These are phyloP conservation scores for Citrullus colocynthis DNA, from an alignment of 306 rosid species.

Conservation along the genomic window DNA sequence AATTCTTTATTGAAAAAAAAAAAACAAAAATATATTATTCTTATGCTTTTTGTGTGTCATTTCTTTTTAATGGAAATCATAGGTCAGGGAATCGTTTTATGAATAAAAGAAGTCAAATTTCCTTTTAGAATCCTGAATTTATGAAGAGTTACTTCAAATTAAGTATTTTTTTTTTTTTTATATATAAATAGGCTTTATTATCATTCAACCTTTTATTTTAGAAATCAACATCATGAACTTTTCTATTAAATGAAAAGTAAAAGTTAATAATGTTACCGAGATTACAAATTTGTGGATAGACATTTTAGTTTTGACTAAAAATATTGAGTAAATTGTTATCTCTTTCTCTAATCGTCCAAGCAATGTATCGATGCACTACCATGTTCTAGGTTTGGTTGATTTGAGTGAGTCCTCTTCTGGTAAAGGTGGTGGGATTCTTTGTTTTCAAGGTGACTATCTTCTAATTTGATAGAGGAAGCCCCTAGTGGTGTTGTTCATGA, in stretches of 20 bases:
- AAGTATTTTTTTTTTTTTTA: not conserved
- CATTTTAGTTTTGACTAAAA: too few species aligned
- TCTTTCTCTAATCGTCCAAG: too few species aligned
- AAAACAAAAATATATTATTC: not conserved
- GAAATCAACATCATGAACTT: not conserved
- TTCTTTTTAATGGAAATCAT: not conserved
- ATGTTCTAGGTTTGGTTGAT: too few species aligned
- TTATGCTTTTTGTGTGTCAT: not conserved
- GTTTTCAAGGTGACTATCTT: too few species aligned
- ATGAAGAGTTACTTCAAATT: not conserved
- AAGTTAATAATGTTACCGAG: too few species aligned
- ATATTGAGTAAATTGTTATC: too few species aligned
- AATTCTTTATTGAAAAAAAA: not conserved
- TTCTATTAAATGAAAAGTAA: not conserved
- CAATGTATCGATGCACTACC: too few species aligned
- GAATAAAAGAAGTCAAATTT: not conserved
- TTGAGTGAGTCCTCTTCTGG: too few species aligned
- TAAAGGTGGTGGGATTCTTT: too few species aligned
- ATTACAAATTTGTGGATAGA: too few species aligned
- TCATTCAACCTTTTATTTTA: not conserved
- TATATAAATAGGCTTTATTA: not conserved
- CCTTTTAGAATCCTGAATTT: not conserved
- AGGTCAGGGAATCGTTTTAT: not conserved
- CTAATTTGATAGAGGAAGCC: too few species aligned
- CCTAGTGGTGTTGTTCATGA: too few species aligned